A percentile compares a stretch with the other conserved stretches of the same genome.
Conservation (phyloP, 225 moss, liverwort and hornwort species). For the Physcomitrellopsis africana region DNA sequence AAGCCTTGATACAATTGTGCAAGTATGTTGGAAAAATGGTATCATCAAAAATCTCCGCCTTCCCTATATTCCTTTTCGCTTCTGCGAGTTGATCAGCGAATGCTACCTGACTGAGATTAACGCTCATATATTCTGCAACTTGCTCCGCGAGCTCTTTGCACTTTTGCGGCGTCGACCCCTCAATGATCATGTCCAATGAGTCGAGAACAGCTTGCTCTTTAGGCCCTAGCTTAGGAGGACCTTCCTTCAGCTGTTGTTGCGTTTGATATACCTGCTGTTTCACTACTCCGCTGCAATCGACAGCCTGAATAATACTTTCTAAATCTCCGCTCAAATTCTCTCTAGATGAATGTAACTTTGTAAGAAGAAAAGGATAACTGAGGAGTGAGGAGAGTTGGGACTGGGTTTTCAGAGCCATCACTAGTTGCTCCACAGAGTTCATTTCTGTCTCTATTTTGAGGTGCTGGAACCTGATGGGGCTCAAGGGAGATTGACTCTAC, state of each 20-base stretch:
- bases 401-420: slow-evolving; percentile 26
- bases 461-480: slow-evolving; percentile 16
- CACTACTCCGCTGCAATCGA: background rate
- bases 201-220: slow-evolving; percentile 55
- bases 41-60: slow-evolving; percentile 34
- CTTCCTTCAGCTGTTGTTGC: slow-evolving; percentile 11
- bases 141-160: slow-evolving; percentile 47
- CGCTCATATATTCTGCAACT: slow-evolving; percentile 57
- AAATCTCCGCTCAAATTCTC: slow-evolving; percentile 21
- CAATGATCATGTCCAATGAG: slow-evolving; percentile 47
- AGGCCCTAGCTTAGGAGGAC: slow-evolving; percentile 44
- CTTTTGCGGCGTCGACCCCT: slow-evolving; percentile 38
- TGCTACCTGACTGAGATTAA: slow-evolving; percentile 29
- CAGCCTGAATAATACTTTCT: slow-evolving; percentile 15
- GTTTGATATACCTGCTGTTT: slow-evolving; percentile 18
- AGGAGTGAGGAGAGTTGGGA: slow-evolving; percentile 23
- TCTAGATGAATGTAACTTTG: slow-evolving; percentile 20
- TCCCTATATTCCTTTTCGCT: slow-evolving; percentile 43
- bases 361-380: slow-evolving; percentile 27
- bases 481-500: background rate
- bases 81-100: slow-evolving; percentile 46
- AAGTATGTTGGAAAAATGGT: slow-evolving; percentile 38
- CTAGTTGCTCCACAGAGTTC: slow-evolving; percentile 27
- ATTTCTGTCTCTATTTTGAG: slow-evolving; percentile 31
- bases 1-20: slow-evolving; percentile 43